Evolutionary conservation across 495 filamentous ascomycete species (phyloP).

Genomic region (Aspergillus heteromorphus): DNA sequence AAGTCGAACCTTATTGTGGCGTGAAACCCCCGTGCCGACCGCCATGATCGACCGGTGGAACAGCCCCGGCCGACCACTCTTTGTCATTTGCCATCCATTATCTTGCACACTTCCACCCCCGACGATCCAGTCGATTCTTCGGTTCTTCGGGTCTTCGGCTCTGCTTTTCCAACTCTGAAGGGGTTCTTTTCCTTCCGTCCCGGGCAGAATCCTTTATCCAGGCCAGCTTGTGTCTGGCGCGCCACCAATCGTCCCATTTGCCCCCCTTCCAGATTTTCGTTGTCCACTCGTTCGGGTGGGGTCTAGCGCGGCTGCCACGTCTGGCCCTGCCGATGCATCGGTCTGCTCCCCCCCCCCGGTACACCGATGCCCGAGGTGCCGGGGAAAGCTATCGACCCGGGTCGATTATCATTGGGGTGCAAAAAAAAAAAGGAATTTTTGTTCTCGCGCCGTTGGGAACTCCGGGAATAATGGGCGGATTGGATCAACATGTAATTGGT

Average conservation of each 20-base stretch:
- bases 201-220: neutral
- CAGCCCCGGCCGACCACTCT: constrained; percentile 4
- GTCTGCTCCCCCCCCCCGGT: no score
- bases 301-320: neutral
- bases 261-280: constrained; percentile 8
- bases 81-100: constrained; percentile 21
- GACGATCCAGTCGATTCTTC: neutral
- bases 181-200: neutral
- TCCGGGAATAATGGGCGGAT: neutral
- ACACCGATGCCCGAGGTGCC: no score
- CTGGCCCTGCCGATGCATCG: neutral
- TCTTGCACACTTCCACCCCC: constrained; percentile 3
- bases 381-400: neutral
- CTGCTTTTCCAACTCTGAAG: no score
- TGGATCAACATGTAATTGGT: neutral
- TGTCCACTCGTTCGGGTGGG: neutral
- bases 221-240: neutral
- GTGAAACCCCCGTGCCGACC: constrained; percentile 3
- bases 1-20: constrained; percentile 6
- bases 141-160: neutral
- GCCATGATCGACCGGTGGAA: constrained; percentile 18
- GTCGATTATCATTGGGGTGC: no score
- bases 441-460: neutral
- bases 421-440: no score
- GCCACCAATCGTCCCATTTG: constrained; percentile 7